Percentiles rank a stretch among this genome's conserved stretches.
phyloP scores from a whole-genome alignment of 257 asterid species.

The Solanum bulbocastanum region DNA sequence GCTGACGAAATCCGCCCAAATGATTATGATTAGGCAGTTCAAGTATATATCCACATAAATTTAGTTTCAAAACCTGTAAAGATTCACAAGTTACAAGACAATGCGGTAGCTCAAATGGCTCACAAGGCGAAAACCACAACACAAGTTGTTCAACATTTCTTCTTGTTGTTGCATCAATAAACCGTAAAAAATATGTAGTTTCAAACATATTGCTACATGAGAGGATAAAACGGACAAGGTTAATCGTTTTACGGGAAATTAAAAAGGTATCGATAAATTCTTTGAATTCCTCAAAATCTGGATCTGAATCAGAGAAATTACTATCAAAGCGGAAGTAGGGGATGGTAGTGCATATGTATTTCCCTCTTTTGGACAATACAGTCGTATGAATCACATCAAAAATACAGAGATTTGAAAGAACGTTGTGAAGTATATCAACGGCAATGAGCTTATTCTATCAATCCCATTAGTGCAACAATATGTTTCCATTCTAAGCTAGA shows the following conservation, averaged over 20 bases:
- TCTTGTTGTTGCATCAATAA: neutral
- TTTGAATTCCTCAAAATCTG: too few relatives aligned
- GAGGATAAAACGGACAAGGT: neutral
- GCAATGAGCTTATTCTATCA: neutral
- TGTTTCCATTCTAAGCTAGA: neutral
- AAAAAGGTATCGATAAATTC: too few relatives aligned
- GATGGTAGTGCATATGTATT: too few relatives aligned
- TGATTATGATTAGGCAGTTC: too few relatives aligned
- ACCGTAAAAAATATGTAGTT: neutral
- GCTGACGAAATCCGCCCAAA: too few relatives aligned
- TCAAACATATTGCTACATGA: neutral
- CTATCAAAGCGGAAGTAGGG: too few relatives aligned
- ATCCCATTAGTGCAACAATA: neutral
- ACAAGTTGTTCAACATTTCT: neutral
- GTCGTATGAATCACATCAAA: neutral
- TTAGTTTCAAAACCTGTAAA: neutral
- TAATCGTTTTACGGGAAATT: too few relatives aligned
- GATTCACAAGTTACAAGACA: neutral
- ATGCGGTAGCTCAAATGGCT: neutral
- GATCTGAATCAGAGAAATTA: too few relatives aligned
- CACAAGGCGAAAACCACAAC: neutral
- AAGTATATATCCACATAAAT: rapidly evolving
- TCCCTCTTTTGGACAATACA: neutral
- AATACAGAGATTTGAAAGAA: neutral
- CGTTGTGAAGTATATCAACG: neutral